Conservation (phyloP, 2,329 filamentous ascomycete species). For the Metarhizium sp. region DNA sequence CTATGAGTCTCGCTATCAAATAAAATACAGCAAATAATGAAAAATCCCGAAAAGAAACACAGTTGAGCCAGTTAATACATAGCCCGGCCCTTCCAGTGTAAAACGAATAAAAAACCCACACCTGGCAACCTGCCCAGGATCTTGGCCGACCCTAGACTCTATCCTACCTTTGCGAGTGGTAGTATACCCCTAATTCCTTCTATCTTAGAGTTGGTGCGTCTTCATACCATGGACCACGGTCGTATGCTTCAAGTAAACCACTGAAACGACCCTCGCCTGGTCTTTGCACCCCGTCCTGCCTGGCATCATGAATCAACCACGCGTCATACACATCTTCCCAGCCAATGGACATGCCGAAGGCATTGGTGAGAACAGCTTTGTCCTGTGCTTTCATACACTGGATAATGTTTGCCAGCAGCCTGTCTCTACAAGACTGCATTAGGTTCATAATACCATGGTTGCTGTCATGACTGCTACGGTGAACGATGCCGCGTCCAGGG, state of each 20-base stretch:
- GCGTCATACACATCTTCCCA: slow-evolving; percentile 27
- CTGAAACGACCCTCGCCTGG: slow-evolving; percentile 32
- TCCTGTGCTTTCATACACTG: slow-evolving; percentile 21
- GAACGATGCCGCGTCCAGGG: not conserved
- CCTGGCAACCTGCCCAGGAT: not conserved
- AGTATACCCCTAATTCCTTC: no score
- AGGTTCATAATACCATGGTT: slow-evolving; percentile 12
- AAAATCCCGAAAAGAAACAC: no score
- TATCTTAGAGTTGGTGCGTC: not conserved
- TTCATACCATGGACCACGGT: slow-evolving; percentile 1
- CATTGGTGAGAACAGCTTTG: slow-evolving; percentile 15
- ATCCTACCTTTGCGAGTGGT: no score
- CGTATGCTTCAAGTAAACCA: slow-evolving; percentile 19
- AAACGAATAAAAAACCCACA: no score
- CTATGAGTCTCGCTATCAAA: no score
- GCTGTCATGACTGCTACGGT: not conserved
- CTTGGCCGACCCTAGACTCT: not conserved
- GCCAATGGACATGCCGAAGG: slow-evolving; percentile 26
- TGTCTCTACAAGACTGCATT: slow-evolving; percentile 28
- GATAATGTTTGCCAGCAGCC: slow-evolving; percentile 24
- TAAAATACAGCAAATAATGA: no score
- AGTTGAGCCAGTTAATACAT: no score
- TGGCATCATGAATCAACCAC: slow-evolving; percentile 21
- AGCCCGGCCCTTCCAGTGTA: no score
- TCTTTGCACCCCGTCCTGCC: slow-evolving; percentile 22